Evolutionary conservation across 495 filamentous ascomycete species (phyloP).

Genomic region (Pseudotulostoma volvatum): DNA sequence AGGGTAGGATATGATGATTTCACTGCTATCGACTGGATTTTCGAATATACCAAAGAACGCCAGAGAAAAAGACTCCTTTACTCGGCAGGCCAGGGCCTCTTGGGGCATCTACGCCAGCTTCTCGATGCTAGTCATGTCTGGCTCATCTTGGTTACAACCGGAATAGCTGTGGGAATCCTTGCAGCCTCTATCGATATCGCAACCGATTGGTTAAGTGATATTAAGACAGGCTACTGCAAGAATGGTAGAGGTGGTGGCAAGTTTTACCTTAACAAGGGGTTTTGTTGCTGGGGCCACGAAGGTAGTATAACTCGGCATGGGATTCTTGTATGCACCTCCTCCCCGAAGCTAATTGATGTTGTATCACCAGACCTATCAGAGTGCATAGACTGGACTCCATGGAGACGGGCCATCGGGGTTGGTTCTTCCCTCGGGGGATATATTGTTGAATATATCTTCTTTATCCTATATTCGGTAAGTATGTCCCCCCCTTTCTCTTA

Average conservation of each 20-base stretch:
- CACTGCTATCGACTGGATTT: constrained; percentile 99
- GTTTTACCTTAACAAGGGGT: constrained; percentile 79
- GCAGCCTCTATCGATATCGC: constrained; percentile 81
- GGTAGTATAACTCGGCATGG: constrained; percentile 27
- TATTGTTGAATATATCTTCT: constrained; percentile 75
- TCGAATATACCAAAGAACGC: constrained; percentile 93
- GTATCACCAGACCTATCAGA: constrained; percentile 41
- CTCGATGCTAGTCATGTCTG: constrained; percentile 82
- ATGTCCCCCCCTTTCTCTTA: neutral
- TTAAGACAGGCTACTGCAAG: constrained; percentile 83
- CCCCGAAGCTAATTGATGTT: neutral
- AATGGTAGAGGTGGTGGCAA: constrained; percentile 55
- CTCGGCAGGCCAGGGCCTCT: constrained; percentile 48
- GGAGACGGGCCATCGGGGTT: constrained; percentile 58
- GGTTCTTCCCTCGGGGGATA: constrained; percentile 50
- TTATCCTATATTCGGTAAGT: constrained; percentile 61
- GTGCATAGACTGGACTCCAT: constrained; percentile 73
- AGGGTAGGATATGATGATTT: constrained; percentile 91
- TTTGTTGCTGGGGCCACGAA: constrained; percentile 87
- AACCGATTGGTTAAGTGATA: constrained; percentile 86
- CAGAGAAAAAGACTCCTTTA: constrained; percentile 66
- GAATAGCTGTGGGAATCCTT: constrained; percentile 64
- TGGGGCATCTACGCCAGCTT: constrained; percentile 55
- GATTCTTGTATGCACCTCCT: too few relatives aligned
- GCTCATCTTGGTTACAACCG: constrained; percentile 66